Base-by-base conservation (phyloP, 108 stramenopile species). In the Cyclotella sp. region DNA sequence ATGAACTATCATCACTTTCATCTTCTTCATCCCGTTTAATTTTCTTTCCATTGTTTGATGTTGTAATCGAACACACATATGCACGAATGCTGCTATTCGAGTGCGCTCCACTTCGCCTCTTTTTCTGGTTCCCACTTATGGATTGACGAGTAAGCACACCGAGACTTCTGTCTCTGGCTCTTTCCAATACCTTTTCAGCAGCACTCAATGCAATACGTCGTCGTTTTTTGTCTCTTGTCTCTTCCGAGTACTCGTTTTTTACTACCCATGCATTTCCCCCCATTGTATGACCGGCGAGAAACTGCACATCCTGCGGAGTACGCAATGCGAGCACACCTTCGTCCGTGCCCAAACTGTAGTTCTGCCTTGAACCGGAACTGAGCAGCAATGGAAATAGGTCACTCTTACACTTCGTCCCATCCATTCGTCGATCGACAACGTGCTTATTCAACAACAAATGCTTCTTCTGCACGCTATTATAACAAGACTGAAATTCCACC, bases 331-430 rank as follows among this genome's bases (percentile, higher is more conserved):
- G 53, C 9, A 75, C 68, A 29, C 89, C 87, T 41, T 84, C 87
- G 71, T 90, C 91, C 28, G 75, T 67, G 6, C 79, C 72, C 16
- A n/a, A 39, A 22, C 63, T 73, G 28, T 79, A 85, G 49, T 81
- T 86, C 30, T 86, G 70, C n/a, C 91, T 82, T 34, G 82, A 63
- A 16, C 92, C 90, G 1, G 92, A 93, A 78, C 87, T 88, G 0
- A 93, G 6, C 9, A 93, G 16, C 15, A 90, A 68, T 26, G 71
- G 83, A 28, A 86, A 82, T 68, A 65, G 53, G 15, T 77, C 72
- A 58, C 47, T 63, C 43, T 41, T 73, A n/a, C 62, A 76, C n/a
- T 40, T 40, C 27, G 40, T 27, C 26, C 58, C 55, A 43, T 45
- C 24, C 6, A 62, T 55, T 72, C 34, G 39, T 22, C 7, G 51